Conservation (phyloP, 176 grass and related monocot species). For the Carex pumila region DNA sequence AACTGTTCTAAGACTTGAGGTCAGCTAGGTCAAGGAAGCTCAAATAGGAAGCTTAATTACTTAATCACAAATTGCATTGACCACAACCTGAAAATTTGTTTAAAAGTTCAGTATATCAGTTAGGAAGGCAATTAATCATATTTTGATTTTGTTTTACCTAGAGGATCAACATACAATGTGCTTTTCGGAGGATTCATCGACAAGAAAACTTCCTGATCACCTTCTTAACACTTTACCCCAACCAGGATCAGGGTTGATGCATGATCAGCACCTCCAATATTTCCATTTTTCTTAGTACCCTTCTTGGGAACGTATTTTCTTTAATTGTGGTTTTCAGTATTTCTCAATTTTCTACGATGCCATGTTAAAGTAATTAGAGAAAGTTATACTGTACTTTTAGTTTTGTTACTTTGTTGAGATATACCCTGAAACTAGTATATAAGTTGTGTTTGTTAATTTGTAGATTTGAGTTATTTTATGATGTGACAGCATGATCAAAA, state of each 20-base stretch:
- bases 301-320: constrained; percentile 80
- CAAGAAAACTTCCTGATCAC: constrained; percentile 63
- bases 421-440: not conserved
- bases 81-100: not conserved
- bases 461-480: not conserved
- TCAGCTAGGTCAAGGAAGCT: not conserved
- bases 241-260: constrained; percentile 89
- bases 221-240: constrained; percentile 59
- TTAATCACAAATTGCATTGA: not conserved
- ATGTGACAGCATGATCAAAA: not conserved
- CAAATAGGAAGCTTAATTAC: not conserved
- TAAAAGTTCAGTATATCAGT: not conserved
- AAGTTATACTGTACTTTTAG: not conserved
- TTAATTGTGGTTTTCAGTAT: not conserved
- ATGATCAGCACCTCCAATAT: constrained; percentile 90
- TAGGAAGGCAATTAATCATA: not conserved
- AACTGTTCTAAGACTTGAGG: not conserved
- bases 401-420: not conserved
- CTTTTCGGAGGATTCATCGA: constrained; percentile 78
- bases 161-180: constrained; percentile 43
- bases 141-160: not conserved
- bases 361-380: not conserved
- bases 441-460: not conserved
- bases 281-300: constrained; percentile 86
- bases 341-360: not conserved